Base-by-base conservation (phyloP, 495 filamentous ascomycete genomes). In the Daldinia childiae region DNA sequence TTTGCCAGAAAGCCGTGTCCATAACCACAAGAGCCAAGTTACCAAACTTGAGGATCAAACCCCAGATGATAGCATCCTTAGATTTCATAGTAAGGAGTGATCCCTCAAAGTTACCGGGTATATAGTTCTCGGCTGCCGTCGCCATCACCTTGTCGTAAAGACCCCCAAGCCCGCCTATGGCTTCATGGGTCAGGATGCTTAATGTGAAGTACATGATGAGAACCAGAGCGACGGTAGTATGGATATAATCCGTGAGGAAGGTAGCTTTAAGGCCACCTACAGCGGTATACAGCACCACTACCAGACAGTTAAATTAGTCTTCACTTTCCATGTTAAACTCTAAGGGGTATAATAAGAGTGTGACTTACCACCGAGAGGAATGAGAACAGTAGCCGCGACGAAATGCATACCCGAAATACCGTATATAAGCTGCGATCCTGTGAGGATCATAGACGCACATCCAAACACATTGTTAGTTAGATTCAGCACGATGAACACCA, bases 141-240 rank as follows among this genome's bases (percentile, higher is more conserved):
- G 91, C 91, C 68, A 93, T 92, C 32, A 92, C 91, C 72, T 94
- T 93, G 82, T 94, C 92, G 81, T 92, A 93, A 79, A 93, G 92
- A 38, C 86, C 85, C 43, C 85, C 87, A 67, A 89, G 90, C n/a
- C 93, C 92, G 7, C 94, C 83, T 15, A 87, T 79, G 5, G 81
- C 83, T 64, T 88, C 90, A 8, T 90, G 92, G 0, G 91, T 88
- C 70, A 92, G 93, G 0, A 92, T 88, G 1, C 87, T 90, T 75
- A 95, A 91, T 0, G 92, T 90, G 73, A 94, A 96, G 69, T 92
- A 89, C 73, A 95, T 89, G 72, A 95, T 91, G 39, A 95, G 89
- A 59, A 94, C 83, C 51, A 95, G 79, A 36, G 94, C 90, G 52
- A 94, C 86, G 17, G 92, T 86, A 0, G 92, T 93, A 74, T 96